Conservation (phyloP, 75 land plant genomes). For the Adiantum capillusveneris region DNA sequence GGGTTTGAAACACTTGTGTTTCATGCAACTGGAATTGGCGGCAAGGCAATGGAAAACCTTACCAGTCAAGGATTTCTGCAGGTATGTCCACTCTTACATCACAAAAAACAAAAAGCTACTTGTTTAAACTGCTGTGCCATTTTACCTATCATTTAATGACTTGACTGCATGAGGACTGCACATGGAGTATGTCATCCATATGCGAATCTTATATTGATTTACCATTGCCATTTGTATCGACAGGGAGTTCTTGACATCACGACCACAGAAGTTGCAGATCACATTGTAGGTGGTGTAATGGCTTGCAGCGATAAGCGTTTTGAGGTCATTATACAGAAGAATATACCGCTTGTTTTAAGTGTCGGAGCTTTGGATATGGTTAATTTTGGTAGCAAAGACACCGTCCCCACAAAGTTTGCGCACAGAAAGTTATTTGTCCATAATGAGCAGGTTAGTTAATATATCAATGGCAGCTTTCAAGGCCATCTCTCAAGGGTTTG, state of each 20-base stretch:
- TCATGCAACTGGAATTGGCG: conserved; percentile 97
- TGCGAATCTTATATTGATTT: no score
- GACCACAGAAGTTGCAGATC: conserved; percentile 95
- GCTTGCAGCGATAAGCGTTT: conserved; percentile 76
- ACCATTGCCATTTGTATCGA: neutral
- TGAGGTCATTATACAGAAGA: conserved; percentile 63
- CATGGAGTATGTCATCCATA: no score
- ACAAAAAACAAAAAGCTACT: no score
- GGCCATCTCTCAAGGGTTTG: no score
- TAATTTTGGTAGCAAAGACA: conserved; percentile 82
- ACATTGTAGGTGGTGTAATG: conserved; percentile 94
- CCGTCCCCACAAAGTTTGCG: conserved; percentile 61
- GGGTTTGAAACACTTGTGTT: conserved; percentile 89
- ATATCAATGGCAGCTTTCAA: no score
- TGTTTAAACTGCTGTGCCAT: no score
- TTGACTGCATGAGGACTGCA: no score
- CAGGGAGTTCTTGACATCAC: conserved; percentile 95
- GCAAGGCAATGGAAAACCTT: conserved; percentile 89
- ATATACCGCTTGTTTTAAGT: conserved; percentile 73
- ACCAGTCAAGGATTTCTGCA: conserved; percentile 66
- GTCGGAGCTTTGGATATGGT: conserved; percentile 98
- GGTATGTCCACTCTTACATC: conserved; percentile 27
- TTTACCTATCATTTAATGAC: no score
- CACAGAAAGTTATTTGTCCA: conserved; percentile 64
- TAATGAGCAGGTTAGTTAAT: conserved; percentile 80